These are phyloP conservation scores for Diatrype stigma DNA, from an alignment of 2,329 filamentous ascomycete genomes.

Conservation along the genomic window DNA sequence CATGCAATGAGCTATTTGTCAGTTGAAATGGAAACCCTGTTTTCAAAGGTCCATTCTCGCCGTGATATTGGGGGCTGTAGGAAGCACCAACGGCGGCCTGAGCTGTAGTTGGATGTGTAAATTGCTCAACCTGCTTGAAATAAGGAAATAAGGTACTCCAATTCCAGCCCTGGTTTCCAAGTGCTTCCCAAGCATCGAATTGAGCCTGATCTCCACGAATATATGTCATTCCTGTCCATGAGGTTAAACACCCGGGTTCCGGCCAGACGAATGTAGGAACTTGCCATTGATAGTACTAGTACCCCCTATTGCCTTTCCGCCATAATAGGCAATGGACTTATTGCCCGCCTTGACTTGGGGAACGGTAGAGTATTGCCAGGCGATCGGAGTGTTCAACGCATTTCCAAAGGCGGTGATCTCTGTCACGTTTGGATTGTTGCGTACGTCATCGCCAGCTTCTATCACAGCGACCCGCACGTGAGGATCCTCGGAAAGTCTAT, in stretches of 20 bases:
- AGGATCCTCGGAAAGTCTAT: slow-evolving; percentile 31
- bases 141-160: slow-evolving; percentile 43
- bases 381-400: slow-evolving; percentile 24
- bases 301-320: slow-evolving; percentile 36
- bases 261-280: not conserved
- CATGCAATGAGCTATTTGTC: slow-evolving; percentile 29
- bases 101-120: slow-evolving; percentile 27
- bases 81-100: slow-evolving; percentile 32
- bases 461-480: slow-evolving; percentile 31
- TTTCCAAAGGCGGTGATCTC: slow-evolving; percentile 22
- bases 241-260: slow-evolving; percentile 8
- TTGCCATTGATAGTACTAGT: slow-evolving; percentile 37
- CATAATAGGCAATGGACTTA: slow-evolving; percentile 28
- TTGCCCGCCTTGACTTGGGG: slow-evolving; percentile 27
- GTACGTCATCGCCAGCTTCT: slow-evolving; percentile 33
- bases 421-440: slow-evolving; percentile 29
- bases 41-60: slow-evolving; percentile 29
- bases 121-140: slow-evolving; percentile 39
- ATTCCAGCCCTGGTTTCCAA: slow-evolving; percentile 42
- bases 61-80: slow-evolving; percentile 31
- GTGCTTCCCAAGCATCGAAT: slow-evolving; percentile 38
- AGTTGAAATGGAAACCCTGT: slow-evolving; percentile 33
- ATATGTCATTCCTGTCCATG: slow-evolving; percentile 38
- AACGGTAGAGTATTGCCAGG: slow-evolving; percentile 31
- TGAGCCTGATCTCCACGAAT: slow-evolving; percentile 38